Evolutionary conservation across 2,329 filamentous ascomycete species (phyloP), one percentile per base, ranked within the genome.

Genomic region (Penicillium aurantiogriseum): DNA sequence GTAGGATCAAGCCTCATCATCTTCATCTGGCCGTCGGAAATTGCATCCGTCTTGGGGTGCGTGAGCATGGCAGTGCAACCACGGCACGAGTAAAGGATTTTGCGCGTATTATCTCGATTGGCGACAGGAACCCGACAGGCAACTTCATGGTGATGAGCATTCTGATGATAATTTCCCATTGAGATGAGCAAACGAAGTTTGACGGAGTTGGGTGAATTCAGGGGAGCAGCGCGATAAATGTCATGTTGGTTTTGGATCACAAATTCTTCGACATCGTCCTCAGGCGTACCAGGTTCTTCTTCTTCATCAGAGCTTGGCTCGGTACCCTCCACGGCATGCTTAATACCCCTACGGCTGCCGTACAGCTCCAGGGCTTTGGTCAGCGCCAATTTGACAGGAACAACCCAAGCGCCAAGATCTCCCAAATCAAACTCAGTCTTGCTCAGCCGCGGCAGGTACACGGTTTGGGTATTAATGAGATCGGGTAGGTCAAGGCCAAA

Each of bases 41-140:
- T 44, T 17, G 8, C 1, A 8, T n/a, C 31, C 5, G 9, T 7
- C 15, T 13, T 11, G 2, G 33, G 33, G n/a, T 45, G 29, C 1
- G 39, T 35, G 23, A 36, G 31, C 31, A 53, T 38, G n/a, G 43
- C 31, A 21, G 25, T 25, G 17, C 51, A 53, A 4, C 51, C 51
- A 36, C 42, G 51, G 19, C 51, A 53, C 13, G 21, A 9, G 13
- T 36, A 44, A 31, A 23, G 7, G 4, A 10, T 19, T 5, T 19
- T 45, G 27, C 39, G 33, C 6, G 42, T 47, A 38, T 48, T 47
- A 7, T 15, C 42, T 2, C 35, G 11, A 13, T 45, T 35, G 9
- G 31, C 33, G 8, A 53, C 42, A 13, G 23, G 21, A 1, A 23
- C 27, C 8, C 29, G 39, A 15, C 31, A 33, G 13, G 21, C 5